phyloP scores from a whole-genome alignment of 768 basidiomycete species.

The Hygrophorus pudorinus region DNA sequence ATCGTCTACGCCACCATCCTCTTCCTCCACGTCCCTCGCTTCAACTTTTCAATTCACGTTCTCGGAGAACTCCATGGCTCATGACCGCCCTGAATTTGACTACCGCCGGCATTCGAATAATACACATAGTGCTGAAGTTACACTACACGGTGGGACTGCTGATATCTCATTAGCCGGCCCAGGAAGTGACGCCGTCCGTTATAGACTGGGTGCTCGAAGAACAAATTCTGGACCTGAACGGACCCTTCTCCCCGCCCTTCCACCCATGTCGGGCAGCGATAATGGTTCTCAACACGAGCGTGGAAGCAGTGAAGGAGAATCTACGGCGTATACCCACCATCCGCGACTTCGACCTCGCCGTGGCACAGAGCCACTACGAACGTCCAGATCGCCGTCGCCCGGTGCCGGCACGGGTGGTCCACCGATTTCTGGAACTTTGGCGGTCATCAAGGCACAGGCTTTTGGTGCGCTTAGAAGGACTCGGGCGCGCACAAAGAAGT shows the following conservation, averaged over 20 bases:
- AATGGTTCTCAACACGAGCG: constrained; percentile 41
- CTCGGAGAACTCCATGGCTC: constrained; percentile 38
- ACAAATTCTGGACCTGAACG: constrained; percentile 40
- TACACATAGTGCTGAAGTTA: constrained; percentile 48
- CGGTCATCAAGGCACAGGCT: constrained; percentile 85
- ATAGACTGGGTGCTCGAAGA: constrained; percentile 42
- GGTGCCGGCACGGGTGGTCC: constrained; percentile 18
- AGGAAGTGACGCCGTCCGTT: constrained; percentile 47
- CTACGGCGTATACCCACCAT: constrained; percentile 26
- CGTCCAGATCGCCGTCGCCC: constrained; percentile 42
- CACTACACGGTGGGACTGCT: constrained; percentile 65
- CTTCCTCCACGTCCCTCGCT: constrained; percentile 55
- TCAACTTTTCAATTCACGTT: constrained; percentile 62
- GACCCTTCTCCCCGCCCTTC: constrained; percentile 34
- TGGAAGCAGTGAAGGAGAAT: constrained; percentile 48
- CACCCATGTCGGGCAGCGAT: constrained; percentile 41
- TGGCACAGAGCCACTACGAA: constrained; percentile 31
- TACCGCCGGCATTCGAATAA: constrained; percentile 46
- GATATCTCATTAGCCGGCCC: constrained; percentile 52
- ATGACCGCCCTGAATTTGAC: constrained; percentile 56
- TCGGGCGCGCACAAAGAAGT: constrained; percentile 61
- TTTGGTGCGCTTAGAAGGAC: constrained; percentile 80
- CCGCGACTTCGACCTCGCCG: constrained; percentile 40
- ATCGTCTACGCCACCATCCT: constrained; percentile 53
- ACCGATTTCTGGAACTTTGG: constrained; percentile 66